A percentile compares a stretch with the other conserved stretches of the same genome.
Conservation (phyloP, 257 asterid genomes). For the Solanum chmielewskii region DNA sequence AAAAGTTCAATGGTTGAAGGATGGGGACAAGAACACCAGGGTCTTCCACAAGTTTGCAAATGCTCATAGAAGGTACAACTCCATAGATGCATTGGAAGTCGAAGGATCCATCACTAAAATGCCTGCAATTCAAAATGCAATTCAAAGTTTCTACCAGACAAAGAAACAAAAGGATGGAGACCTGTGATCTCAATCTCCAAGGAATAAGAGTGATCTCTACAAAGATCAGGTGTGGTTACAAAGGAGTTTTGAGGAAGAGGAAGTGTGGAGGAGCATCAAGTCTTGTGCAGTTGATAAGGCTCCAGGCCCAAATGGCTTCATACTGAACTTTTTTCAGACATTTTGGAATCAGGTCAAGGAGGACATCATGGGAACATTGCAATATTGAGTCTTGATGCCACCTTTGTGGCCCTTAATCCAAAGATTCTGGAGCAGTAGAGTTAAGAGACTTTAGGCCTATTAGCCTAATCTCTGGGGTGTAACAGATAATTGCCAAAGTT, state of each 20-base stretch:
- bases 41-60: not conserved
- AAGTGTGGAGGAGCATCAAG: not conserved
- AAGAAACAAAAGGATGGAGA: not conserved
- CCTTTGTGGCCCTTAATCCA: not conserved
- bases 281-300: too few species aligned
- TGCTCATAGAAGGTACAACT: not conserved
- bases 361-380: not conserved
- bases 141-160: not conserved
- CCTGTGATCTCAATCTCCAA: not conserved
- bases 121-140: not conserved
- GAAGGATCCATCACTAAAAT: not conserved
- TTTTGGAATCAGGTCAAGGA: not conserved
- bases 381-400: not conserved
- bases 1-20: not conserved
- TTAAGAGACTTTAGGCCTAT: not conserved
- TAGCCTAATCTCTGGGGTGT: not conserved
- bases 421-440: not conserved
- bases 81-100: not conserved
- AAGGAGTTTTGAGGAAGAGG: not conserved
- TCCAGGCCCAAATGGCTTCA: too few species aligned
- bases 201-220: not conserved
- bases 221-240: not conserved
- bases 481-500: not conserved
- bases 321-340: too few species aligned
- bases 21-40: not conserved